Percentiles rank a stretch among this genome's conserved stretches.
phyloP scores from a whole-genome alignment of 2,329 filamentous ascomycete species.

The Diaporthe helianthi region DNA sequence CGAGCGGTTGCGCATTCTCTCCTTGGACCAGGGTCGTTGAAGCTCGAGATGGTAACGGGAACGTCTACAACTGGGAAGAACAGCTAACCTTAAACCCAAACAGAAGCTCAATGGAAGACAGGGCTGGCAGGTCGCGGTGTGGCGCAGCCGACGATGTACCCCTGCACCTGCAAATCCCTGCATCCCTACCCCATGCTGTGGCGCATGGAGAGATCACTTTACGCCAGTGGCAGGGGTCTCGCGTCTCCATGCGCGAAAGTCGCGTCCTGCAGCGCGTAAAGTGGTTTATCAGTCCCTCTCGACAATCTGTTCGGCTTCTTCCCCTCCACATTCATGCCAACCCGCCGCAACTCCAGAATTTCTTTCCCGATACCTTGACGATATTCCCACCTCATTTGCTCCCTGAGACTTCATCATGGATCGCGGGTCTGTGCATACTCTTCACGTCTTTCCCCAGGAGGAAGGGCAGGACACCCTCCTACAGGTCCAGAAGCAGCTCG shows the following conservation, averaged over 20 bases:
- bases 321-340: conserved; percentile 13
- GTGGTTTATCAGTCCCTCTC: conserved; percentile 21
- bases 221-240: conserved; percentile 9
- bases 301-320: conserved; percentile 19
- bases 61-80: conserved; percentile 25
- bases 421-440: conserved; percentile 83
- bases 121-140: conserved; percentile 2
- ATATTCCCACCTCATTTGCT: background rate
- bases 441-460: conserved; percentile 77
- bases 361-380: background rate
- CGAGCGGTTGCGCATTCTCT: conserved; percentile 14
- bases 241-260: conserved; percentile 21
- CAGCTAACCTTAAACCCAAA: conserved; percentile 34
- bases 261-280: conserved; percentile 24
- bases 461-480: conserved; percentile 72
- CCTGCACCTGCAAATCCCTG: background rate
- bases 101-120: conserved; percentile 26
- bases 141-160: conserved; percentile 16
- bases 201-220: background rate
- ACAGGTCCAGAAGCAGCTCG: conserved; percentile 79
- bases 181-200: background rate
- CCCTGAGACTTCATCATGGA: conserved; percentile 66
- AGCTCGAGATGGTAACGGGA: conserved; percentile 11
- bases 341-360: conserved; percentile 15
- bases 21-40: conserved; percentile 18